Conservation (phyloP, 2,329 filamentous ascomycete species). For the Trematosphaeria pertusa region DNA sequence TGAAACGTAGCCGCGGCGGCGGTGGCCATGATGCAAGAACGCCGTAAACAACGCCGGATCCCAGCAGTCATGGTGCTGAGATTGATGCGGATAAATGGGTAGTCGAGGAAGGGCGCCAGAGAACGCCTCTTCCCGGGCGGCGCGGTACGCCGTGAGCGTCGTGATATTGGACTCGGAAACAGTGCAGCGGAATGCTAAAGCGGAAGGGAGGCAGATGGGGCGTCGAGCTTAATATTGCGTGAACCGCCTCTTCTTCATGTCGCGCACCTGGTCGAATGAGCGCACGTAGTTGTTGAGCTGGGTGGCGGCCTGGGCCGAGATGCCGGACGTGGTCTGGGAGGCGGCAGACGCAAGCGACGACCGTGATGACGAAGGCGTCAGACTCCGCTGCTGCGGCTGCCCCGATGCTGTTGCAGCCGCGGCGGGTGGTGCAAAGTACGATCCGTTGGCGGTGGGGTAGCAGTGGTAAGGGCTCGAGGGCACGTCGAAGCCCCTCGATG, state of each 20-base stretch:
- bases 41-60: constrained; percentile 13
- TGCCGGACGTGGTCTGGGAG: constrained; percentile 54
- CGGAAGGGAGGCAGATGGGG: constrained; percentile 4
- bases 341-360: constrained; percentile 83
- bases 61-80: not conserved
- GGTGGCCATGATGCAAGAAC: constrained; percentile 9
- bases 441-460: constrained; percentile 42
- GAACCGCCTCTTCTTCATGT: constrained; percentile 55
- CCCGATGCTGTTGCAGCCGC: constrained; percentile 31
- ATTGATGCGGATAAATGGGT: not conserved
- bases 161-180: constrained; percentile 5
- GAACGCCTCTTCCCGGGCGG: not conserved
- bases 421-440: constrained; percentile 46
- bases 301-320: constrained; percentile 78
- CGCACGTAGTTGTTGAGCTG: constrained; percentile 87
- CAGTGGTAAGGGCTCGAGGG: constrained; percentile 54
- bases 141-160: not conserved
- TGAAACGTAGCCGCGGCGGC: constrained; percentile 7
- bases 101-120: constrained; percentile 1
- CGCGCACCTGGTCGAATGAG: constrained; percentile 84
- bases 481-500: constrained; percentile 47
- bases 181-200: constrained; percentile 6
- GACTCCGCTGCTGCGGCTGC: constrained; percentile 50
- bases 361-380: constrained; percentile 74
- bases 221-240: constrained; percentile 35